phyloP scores from a whole-genome alignment of 345 rosid species.

The Populus deltoides region DNA sequence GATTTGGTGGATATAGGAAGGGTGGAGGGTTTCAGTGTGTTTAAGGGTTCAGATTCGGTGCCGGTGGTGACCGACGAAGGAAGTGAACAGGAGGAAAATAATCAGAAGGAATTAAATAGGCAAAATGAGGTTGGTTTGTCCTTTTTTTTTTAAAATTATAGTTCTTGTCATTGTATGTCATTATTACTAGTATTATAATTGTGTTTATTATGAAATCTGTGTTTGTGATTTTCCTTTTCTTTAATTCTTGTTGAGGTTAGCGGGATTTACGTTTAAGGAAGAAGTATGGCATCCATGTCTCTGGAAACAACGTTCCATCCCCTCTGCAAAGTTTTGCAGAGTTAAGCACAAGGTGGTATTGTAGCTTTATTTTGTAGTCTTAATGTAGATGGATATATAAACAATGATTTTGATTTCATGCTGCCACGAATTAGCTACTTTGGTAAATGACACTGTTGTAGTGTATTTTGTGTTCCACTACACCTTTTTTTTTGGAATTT shows the following conservation, averaged over 20 bases:
- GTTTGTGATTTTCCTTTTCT: not conserved
- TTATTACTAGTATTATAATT: not conserved
- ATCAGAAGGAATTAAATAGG: slow-evolving; percentile 50
- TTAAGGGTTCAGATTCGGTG: slow-evolving; percentile 47
- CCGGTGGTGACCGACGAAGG: slow-evolving; percentile 17
- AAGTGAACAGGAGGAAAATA: slow-evolving; percentile 23
- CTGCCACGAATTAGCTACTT: not conserved
- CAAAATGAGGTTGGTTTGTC: slow-evolving; percentile 56
- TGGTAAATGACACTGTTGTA: not conserved
- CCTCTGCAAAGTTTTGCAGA: slow-evolving; percentile 70
- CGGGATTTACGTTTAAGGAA: slow-evolving; percentile 68
- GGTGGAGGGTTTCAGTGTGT: slow-evolving; percentile 81
- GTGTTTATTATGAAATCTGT: too few relatives aligned
- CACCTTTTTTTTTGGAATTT: too few relatives aligned
- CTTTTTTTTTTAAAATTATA: too few relatives aligned
- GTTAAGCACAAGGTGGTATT: slow-evolving; percentile 55
- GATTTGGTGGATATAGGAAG: slow-evolving; percentile 28
- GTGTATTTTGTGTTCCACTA: too few relatives aligned
- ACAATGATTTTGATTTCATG: not conserved
- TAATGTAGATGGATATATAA: not conserved
- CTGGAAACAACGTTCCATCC: slow-evolving; percentile 71
- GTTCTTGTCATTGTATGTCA: not conserved
- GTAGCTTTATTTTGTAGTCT: slow-evolving; percentile 5
- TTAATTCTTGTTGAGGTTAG: slow-evolving; percentile 34
- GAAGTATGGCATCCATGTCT: slow-evolving; percentile 68